Conservation (phyloP, 2,329 filamentous ascomycete species). For the Fusarium sp. region DNA sequence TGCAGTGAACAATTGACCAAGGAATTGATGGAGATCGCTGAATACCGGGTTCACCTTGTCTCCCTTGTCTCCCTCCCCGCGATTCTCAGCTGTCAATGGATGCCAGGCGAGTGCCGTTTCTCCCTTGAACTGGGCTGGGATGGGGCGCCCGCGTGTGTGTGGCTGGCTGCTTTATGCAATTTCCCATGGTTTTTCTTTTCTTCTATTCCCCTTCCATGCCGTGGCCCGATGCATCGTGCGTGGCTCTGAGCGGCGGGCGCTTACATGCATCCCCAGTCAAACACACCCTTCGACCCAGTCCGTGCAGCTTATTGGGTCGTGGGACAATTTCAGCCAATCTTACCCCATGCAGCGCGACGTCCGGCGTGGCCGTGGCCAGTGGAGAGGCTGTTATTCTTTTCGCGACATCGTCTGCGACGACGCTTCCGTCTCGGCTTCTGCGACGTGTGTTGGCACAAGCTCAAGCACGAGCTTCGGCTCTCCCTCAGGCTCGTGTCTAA, state of each 20-base stretch:
- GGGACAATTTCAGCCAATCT: conserved; percentile 88
- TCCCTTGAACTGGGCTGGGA: conserved; percentile 12
- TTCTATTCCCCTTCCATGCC: conserved; percentile 38
- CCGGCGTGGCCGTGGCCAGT: conserved; percentile 78
- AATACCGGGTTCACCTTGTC: background rate
- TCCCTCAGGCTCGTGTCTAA: conserved; percentile 31
- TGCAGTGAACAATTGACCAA: conserved; percentile 7
- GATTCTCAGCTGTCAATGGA: conserved; percentile 29
- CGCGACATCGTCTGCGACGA: conserved; percentile 87
- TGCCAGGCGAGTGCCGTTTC: conserved; percentile 19
- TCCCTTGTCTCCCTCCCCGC: conserved; percentile 31
- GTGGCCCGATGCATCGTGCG: conserved; percentile 23
- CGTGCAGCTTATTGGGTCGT: conserved; percentile 88
- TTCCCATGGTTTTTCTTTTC: conserved; percentile 37
- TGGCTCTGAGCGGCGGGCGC: conserved; percentile 32
- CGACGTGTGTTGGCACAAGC: conserved; percentile 32
- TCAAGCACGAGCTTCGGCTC: conserved; percentile 20
- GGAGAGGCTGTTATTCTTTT: conserved; percentile 90
- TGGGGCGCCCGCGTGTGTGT: conserved; percentile 10
- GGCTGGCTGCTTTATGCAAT: conserved; percentile 41
- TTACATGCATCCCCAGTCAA: conserved; percentile 58
- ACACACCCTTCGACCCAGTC: conserved; percentile 70
- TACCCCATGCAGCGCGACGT: conserved; percentile 86
- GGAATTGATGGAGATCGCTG: conserved; percentile 29
- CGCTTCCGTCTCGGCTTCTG: conserved; percentile 54